Percentiles rank a stretch among this genome's conserved stretches.
These are phyloP conservation scores for Vitis rupestris DNA, from an alignment of 164 flowering plant genomes.

Conservation along the genomic window DNA sequence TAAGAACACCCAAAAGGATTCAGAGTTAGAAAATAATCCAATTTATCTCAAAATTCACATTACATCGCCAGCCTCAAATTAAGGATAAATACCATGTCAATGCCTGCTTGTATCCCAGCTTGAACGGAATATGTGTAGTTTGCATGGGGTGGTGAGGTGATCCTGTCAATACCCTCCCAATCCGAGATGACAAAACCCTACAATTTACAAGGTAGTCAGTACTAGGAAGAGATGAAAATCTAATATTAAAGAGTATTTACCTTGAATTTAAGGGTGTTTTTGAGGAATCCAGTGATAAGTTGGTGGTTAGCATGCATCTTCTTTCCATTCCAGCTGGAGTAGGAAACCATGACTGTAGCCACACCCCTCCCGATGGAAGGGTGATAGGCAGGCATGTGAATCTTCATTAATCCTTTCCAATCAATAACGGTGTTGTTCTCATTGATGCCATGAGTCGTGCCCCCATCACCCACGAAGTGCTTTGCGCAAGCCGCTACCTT, in stretches of 20 bases:
- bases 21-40: neutral
- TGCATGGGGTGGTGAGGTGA: constrained; percentile 9
- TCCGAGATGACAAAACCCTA: constrained; percentile 28
- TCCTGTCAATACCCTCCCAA: constrained; percentile 26
- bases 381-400: constrained; percentile 29
- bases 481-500: constrained; percentile 37
- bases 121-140: constrained; percentile 21
- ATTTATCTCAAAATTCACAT: too few relatives aligned
- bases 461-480: constrained; percentile 39
- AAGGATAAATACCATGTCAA: constrained; percentile 18
- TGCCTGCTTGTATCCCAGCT: constrained; percentile 17
- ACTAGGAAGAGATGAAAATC: too few relatives aligned
- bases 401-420: constrained; percentile 10
- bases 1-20: neutral
- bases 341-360: constrained; percentile 25
- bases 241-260: neutral
- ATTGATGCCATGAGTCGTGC: constrained; percentile 26
- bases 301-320: constrained; percentile 22
- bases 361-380: constrained; percentile 26
- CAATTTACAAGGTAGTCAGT: neutral
- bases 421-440: constrained; percentile 27
- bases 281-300: constrained; percentile 18
- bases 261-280: constrained; percentile 1
- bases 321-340: constrained; percentile 21
- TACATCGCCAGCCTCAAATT: too few relatives aligned